Base-by-base conservation (phyloP, 169 alveolate genomes). In the Eimeria necatrix region DNA sequence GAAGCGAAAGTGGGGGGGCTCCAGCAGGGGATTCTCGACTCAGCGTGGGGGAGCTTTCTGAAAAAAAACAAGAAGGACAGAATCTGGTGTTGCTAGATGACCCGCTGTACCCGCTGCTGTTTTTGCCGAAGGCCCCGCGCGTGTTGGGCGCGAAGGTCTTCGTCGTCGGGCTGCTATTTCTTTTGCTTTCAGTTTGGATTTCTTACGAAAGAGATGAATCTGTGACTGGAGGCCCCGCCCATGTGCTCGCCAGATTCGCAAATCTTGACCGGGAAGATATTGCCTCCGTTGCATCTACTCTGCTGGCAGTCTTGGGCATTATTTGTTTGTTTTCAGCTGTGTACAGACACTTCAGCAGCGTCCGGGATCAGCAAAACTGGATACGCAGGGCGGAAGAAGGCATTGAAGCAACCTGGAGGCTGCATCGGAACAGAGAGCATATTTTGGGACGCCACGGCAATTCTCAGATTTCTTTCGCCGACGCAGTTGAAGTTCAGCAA, bases 191-290 rank as follows among this genome's bases (percentile, higher is more conserved):
- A 10, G 83, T 10, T 4, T 71, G 51, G 83, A 26, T 71, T 26
- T 20, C 22, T 3, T 71, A 32, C 12, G 83, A 71, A 52, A 26
- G 56, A 22, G 83, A 71, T 71, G 83, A 71, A 20, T 16, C 53
- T 71, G 53, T 71, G 20, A 6, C 53, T 71, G 12, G 16, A 0
- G 83, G 83, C 51, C 83, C 83, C 4, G 83, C 83, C 20, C 83
- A 71, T 71, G n/a, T 12, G 16, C n/a, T 71, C 56, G 53, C 56
- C n/a, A 10, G 53, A 10, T n/a, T 32, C 6, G 14, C 56, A 10
- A 52, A 24, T 26, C 20, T 71, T 4, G 83, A 71, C 83, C 83
- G 83, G 22, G 83, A 71, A 71, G 83, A 71, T 22, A 12, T 71
- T 32, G 9, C 83, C 53, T 4, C 83, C 7, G 26, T 71, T 71